These are phyloP conservation scores for Neurospora sp. DNA, from an alignment of 495 filamentous ascomycete species.

Conservation along the genomic window DNA sequence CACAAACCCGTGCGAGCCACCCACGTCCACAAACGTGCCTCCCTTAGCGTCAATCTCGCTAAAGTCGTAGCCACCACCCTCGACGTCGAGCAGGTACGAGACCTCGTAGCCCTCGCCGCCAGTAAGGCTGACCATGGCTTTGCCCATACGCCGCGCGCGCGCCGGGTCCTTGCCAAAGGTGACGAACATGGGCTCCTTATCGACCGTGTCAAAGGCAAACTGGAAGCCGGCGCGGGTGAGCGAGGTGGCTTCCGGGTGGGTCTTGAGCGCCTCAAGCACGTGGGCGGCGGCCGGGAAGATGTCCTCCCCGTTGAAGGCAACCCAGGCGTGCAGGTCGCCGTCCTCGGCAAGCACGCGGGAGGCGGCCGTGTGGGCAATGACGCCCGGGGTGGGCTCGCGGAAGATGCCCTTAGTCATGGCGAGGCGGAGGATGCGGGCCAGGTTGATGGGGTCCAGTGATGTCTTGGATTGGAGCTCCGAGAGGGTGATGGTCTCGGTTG, in stretches of 20 bases:
- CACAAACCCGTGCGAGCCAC: slow-evolving; percentile 46
- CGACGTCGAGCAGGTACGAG: slow-evolving; percentile 29
- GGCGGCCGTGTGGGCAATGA: slow-evolving; percentile 44
- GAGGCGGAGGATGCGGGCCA: slow-evolving; percentile 44
- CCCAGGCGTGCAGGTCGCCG: slow-evolving; percentile 34
- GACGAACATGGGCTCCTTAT: slow-evolving; percentile 40
- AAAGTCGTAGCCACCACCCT: slow-evolving; percentile 34
- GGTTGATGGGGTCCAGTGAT: slow-evolving; percentile 31
- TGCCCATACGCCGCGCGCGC: slow-evolving; percentile 40
- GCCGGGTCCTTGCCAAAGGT: slow-evolving; percentile 36
- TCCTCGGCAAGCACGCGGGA: slow-evolving; percentile 37
- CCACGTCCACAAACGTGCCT: slow-evolving; percentile 44
- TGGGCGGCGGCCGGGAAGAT: slow-evolving; percentile 37
- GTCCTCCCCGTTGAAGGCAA: slow-evolving; percentile 43
- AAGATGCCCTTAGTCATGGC: slow-evolving; percentile 50
- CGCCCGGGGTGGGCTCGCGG: slow-evolving; percentile 36
- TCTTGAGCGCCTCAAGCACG: slow-evolving; percentile 27
- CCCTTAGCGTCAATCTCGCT: slow-evolving; percentile 26
- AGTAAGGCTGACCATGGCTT: slow-evolving; percentile 41
- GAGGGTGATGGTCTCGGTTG: slow-evolving; percentile 31
- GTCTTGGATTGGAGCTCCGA: slow-evolving; percentile 31
- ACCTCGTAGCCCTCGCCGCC: slow-evolving; percentile 42
- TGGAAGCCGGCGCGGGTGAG: slow-evolving; percentile 38
- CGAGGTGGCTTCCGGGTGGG: slow-evolving; percentile 30
- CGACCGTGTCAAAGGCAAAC: slow-evolving; percentile 35